Conservation (phyloP, 2,329 filamentous ascomycete genomes). For the Zasmidium cellare region DNA sequence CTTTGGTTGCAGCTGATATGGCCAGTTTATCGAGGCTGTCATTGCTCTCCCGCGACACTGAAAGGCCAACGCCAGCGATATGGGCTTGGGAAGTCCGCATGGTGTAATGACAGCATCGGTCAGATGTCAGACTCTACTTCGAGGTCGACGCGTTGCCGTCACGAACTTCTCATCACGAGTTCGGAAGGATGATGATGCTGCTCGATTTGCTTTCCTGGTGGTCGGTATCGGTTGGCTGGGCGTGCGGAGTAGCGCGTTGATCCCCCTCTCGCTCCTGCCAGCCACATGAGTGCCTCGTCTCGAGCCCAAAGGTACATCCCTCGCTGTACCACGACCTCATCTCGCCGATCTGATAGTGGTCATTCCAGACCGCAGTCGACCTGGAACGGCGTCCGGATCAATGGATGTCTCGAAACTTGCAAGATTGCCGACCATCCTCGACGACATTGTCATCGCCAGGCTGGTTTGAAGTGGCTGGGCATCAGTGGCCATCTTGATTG, state of each 20-base stretch:
- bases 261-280: slow-evolving; percentile 2
- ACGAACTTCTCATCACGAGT: neutral
- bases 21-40: slow-evolving; percentile 10
- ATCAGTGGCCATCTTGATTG: too few species aligned
- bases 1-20: slow-evolving; percentile 26
- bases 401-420: too few species aligned
- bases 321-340: neutral
- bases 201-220: neutral
- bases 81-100: slow-evolving; percentile 23
- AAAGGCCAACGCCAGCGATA: slow-evolving; percentile 25
- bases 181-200: neutral
- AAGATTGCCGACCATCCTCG: too few species aligned
- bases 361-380: neutral
- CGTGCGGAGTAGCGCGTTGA: neutral
- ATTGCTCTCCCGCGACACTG: slow-evolving; percentile 4
- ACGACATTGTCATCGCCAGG: too few species aligned
- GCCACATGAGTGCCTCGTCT: neutral
- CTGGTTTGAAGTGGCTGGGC: too few species aligned
- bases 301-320: slow-evolving; percentile 1
- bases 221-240: neutral
- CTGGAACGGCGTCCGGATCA: neutral
- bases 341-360: neutral
- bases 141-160: neutral
- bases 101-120: neutral
- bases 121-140: neutral